Base-by-base conservation (phyloP, 768 basidiomycete genomes). In the Mycena amicta region DNA sequence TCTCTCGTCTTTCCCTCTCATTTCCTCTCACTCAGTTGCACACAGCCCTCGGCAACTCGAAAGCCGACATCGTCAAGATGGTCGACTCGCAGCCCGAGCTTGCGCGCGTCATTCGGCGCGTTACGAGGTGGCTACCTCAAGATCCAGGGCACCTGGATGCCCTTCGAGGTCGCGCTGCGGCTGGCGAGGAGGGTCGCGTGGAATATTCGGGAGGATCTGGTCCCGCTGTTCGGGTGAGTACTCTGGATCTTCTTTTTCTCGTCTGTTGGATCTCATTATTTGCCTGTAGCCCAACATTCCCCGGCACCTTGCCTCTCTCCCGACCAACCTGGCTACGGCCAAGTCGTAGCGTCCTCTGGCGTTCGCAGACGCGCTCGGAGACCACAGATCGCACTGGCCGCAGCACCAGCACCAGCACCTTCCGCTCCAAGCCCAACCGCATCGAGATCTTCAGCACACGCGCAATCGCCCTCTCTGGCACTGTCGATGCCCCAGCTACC, bases 111-210 rank as follows among this genome's bases (percentile, higher is more conserved):
- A 86, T 93, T 68, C 87, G 92, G 56, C 83, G 92, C 59, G 92
- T 95, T n/a, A 29, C 85, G 91, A 46, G 92, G 91, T 56, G 90
- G 92, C 51, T 92, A 92, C 75, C 83, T 95, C 59, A 93, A 94
- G 76, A 93, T 95, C 43, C 93, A 95, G 68, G 93, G 93, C 29
- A 93, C 93, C 22, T 95, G 93, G 93, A 90, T 94, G 87, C 92
- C 92, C 30, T 94, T 90, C 73, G 92, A 92, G 79, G 89, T 89
- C 64, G 60, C 81, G 70, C 40, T 39, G 29, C 29, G 33, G 57
- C 53, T 58, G 31, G 56, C n/a, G 20, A 50, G 20, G 68, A 92
- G 93, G 64, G 92, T 94, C 28, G 93, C 92, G 3, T 95, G 90
- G 90, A 78, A 87, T 6, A 95, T 95, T 66, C 87, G 92, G 47